Evolutionary conservation across 306 rosid genomes (phyloP).

Genomic region (Sicyos edulis): DNA sequence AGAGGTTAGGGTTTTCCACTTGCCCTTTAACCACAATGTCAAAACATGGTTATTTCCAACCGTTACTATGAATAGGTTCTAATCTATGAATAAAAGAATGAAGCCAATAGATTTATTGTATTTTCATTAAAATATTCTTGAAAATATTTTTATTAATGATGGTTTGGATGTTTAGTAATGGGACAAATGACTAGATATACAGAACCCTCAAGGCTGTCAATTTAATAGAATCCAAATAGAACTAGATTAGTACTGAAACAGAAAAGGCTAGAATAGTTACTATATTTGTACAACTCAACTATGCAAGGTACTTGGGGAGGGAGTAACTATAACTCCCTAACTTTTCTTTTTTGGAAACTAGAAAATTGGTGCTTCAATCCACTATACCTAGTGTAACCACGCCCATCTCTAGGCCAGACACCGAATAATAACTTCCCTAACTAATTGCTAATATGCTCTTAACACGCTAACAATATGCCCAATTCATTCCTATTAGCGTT

Average conservation of each 20-base stretch:
- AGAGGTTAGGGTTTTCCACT: background rate
- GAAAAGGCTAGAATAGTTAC: background rate
- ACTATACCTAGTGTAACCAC: too few relatives aligned
- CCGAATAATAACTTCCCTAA: background rate
- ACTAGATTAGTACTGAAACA: background rate
- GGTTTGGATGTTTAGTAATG: background rate
- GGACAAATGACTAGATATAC: background rate
- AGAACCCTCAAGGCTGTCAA: background rate
- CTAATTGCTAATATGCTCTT: background rate
- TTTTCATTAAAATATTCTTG: background rate
- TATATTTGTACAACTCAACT: background rate
- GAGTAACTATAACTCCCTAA: too few relatives aligned
- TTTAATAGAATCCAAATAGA: background rate
- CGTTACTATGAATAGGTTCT: background rate
- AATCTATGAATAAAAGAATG: background rate
- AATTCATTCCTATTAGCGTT: background rate
- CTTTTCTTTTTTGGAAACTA: too few relatives aligned
- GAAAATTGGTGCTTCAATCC: too few relatives aligned
- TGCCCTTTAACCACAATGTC: background rate
- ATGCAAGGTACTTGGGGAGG: background rate
- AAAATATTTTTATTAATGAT: background rate
- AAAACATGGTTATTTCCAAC: background rate
- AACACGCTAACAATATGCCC: background rate
- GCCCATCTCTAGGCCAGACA: too few relatives aligned
- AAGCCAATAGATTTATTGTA: background rate